These are phyloP conservation scores for Asterophora lycoperdoides DNA, from an alignment of 768 basidiomycete species.

Conservation along the genomic window DNA sequence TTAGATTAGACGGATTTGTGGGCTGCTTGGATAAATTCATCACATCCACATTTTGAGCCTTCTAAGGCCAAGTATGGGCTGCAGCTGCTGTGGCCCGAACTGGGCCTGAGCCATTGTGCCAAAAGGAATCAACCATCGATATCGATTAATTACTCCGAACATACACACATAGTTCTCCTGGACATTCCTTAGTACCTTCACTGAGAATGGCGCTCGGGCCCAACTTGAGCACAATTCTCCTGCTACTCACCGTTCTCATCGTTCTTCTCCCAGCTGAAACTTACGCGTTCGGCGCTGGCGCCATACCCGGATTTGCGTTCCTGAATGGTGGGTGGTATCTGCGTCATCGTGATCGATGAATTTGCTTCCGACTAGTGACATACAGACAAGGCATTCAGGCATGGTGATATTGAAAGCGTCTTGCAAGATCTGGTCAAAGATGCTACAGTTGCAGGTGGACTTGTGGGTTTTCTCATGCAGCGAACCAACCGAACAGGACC, in stretches of 20 bases:
- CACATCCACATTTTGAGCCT: too few species aligned
- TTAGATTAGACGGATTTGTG: slow-evolving; percentile 16
- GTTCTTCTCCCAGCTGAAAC: slow-evolving; percentile 41
- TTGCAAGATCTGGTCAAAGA: slow-evolving; percentile 57
- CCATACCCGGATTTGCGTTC: slow-evolving; percentile 70
- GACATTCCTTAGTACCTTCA: slow-evolving; percentile 4
- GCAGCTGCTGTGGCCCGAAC: too few species aligned
- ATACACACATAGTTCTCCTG: too few species aligned
- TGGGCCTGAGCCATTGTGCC: background rate
- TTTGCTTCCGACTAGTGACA: slow-evolving; percentile 2
- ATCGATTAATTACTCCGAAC: too few species aligned
- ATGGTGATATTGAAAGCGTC: slow-evolving; percentile 73
- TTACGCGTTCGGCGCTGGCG: slow-evolving; percentile 59
- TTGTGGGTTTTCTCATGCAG: slow-evolving; percentile 49
- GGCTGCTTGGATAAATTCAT: slow-evolving; percentile 13
- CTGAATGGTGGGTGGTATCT: slow-evolving; percentile 42
- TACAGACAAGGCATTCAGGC: slow-evolving; percentile 66
- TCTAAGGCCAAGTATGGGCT: too few species aligned
- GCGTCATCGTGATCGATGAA: background rate
- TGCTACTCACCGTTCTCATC: slow-evolving; percentile 34
- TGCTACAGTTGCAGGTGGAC: slow-evolving; percentile 44
- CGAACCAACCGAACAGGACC: slow-evolving; percentile 44
- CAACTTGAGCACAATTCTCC: slow-evolving; percentile 25
- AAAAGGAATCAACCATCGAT: too few species aligned
- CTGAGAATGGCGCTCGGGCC: slow-evolving; percentile 26